Evolutionary conservation across 495 filamentous ascomycete species (phyloP).

Genomic region (Cenococcum geophilum): DNA sequence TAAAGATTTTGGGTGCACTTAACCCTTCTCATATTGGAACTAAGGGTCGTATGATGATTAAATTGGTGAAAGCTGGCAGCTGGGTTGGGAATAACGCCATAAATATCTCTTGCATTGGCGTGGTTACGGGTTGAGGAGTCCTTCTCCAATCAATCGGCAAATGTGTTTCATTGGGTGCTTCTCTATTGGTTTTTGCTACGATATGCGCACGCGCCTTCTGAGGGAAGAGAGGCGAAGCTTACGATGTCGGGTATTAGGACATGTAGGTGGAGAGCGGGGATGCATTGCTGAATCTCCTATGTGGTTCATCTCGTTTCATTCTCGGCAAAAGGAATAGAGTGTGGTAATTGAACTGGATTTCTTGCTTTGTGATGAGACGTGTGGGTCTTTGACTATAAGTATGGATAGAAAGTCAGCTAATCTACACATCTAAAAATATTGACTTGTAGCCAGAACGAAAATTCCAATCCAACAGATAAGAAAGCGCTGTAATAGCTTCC

Average conservation of each 20-base stretch:
- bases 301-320: conserved; percentile 3
- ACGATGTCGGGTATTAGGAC: not conserved
- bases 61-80: not conserved
- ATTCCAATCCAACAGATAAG: too few relatives aligned
- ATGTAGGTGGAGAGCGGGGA: not conserved
- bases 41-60: not conserved
- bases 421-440: too few relatives aligned
- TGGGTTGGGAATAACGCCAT: not conserved
- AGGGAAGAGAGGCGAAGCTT: not conserved
- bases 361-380: not conserved
- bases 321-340: conserved; percentile 5
- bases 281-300: not conserved
- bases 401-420: too few relatives aligned
- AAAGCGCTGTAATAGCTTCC: too few relatives aligned
- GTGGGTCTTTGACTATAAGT: not conserved
- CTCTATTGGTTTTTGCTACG: not conserved
- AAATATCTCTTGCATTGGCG: conserved; percentile 4
- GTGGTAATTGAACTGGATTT: not conserved
- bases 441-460: too few relatives aligned
- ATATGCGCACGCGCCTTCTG: not conserved
- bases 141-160: not conserved
- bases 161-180: not conserved
- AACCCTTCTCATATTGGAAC: not conserved
- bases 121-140: conserved; percentile 1
- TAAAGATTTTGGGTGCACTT: not conserved